Percentiles rank a stretch among this genome's conserved stretches.
Conservation (phyloP, 768 basidiomycete genomes). For the Pseudohyphozyma bogoriensis region DNA sequence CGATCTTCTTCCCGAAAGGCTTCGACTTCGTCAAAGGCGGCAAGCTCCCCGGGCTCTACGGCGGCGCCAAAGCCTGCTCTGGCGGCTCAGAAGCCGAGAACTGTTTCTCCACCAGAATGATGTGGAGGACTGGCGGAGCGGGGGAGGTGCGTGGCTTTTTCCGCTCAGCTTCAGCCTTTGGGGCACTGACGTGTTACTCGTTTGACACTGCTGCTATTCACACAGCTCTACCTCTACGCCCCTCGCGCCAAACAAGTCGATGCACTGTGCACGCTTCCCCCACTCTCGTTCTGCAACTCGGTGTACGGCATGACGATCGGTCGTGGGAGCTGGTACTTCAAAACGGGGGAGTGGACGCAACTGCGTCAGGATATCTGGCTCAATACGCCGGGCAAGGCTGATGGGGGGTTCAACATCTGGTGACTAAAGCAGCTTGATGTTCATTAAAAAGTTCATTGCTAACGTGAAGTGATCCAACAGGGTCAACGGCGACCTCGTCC, state of each 20-base stretch:
- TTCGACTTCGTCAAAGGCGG: constrained; percentile 35
- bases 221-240: constrained; percentile 32
- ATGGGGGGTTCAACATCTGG: constrained; percentile 44
- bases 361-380: constrained; percentile 60
- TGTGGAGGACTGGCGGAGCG: constrained; percentile 30
- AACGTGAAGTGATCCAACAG: constrained; percentile 7
- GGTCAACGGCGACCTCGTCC: constrained; percentile 30
- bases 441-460: not conserved
- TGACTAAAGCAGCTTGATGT: no score
- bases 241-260: constrained; percentile 29
- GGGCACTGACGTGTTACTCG: not conserved
- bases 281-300: constrained; percentile 31
- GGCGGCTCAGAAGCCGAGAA: constrained; percentile 28
- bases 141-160: constrained; percentile 25
- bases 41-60: constrained; percentile 33
- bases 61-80: constrained; percentile 30
- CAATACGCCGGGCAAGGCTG: constrained; percentile 58
- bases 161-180: not conserved
- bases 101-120: constrained; percentile 34
- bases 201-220: no score
- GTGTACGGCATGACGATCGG: constrained; percentile 46
- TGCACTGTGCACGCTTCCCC: constrained; percentile 25
- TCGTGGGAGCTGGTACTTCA: constrained; percentile 57
- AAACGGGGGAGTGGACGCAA: constrained; percentile 57
- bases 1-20: constrained; percentile 31